phyloP scores from a whole-genome alignment of 2,329 filamentous ascomycete species.

The Podosphaera fusca region DNA sequence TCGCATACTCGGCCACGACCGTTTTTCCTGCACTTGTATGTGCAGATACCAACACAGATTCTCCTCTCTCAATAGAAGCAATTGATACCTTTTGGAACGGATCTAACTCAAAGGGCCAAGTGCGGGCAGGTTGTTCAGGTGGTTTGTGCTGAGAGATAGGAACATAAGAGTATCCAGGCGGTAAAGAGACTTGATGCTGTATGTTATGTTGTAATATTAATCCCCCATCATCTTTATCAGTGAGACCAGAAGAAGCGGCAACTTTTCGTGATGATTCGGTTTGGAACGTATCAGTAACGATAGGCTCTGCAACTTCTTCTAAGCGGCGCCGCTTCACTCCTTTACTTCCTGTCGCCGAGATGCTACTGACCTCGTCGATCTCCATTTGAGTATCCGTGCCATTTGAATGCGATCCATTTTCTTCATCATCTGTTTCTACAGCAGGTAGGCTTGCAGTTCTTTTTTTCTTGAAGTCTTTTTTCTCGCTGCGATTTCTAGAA shows the following conservation, averaged over 20 bases:
- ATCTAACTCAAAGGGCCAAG: slow-evolving; percentile 77
- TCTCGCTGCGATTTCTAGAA: slow-evolving; percentile 14
- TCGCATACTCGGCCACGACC: slow-evolving; percentile 92
- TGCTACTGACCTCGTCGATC: slow-evolving; percentile 17
- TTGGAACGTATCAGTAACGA: slow-evolving; percentile 83
- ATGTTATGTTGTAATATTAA: slow-evolving; percentile 91
- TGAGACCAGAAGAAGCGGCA: slow-evolving; percentile 27
- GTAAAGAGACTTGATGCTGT: slow-evolving; percentile 88
- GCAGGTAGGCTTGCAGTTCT: slow-evolving; percentile 41
- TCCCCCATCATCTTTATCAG: slow-evolving; percentile 21
- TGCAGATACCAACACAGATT: slow-evolving; percentile 89
- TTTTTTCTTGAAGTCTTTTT: slow-evolving; percentile 53
- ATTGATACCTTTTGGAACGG: slow-evolving; percentile 93
- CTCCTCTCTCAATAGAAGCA: slow-evolving; percentile 80
- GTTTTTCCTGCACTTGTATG: slow-evolving; percentile 97
- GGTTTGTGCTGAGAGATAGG: slow-evolving; percentile 87
- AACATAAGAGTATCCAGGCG: slow-evolving; percentile 80
- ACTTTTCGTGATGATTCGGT: slow-evolving; percentile 86
- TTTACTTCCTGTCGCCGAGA: slow-evolving; percentile 21
- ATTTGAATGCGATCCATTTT: slow-evolving; percentile 46
- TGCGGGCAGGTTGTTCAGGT: slow-evolving; percentile 65
- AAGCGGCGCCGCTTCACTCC: slow-evolving; percentile 40
- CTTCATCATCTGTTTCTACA: slow-evolving; percentile 22
- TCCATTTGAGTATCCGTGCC: slow-evolving; percentile 8
- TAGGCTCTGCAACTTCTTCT: slow-evolving; percentile 45